Evolutionary conservation across 345 rosid species (phyloP).

Genomic region (Populus pruinosa): DNA sequence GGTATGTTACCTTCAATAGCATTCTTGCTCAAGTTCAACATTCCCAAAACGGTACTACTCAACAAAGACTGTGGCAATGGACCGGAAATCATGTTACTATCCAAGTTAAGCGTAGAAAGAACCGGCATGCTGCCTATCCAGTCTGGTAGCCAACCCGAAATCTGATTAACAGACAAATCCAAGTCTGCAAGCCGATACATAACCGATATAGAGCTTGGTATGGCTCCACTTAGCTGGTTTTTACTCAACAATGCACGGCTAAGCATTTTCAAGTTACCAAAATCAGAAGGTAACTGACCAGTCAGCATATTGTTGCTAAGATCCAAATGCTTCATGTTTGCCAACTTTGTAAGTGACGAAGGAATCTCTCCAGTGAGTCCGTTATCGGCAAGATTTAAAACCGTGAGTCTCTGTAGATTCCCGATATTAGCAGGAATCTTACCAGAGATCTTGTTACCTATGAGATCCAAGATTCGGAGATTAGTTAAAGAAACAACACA

Average conservation of each 20-base stretch:
- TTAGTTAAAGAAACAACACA: slow-evolving; percentile 59
- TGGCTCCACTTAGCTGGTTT: slow-evolving; percentile 67
- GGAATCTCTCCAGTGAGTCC: slow-evolving; percentile 64
- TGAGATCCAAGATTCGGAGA: slow-evolving; percentile 72
- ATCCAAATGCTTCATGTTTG: slow-evolving; percentile 67
- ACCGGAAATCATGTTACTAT: slow-evolving; percentile 59
- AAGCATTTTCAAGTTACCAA: slow-evolving; percentile 71
- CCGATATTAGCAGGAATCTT: slow-evolving; percentile 63
- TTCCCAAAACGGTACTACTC: slow-evolving; percentile 55
- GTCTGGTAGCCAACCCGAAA: slow-evolving; percentile 56
- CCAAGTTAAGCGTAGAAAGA: slow-evolving; percentile 68
- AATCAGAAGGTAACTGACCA: slow-evolving; percentile 60
- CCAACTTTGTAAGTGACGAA: slow-evolving; percentile 51
- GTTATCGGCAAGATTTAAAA: slow-evolving; percentile 81
- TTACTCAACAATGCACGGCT: slow-evolving; percentile 68
- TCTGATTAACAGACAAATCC: slow-evolving; percentile 65
- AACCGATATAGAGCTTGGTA: slow-evolving; percentile 60
- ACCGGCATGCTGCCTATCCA: slow-evolving; percentile 77
- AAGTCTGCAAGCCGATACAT: slow-evolving; percentile 74
- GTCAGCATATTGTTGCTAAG: slow-evolving; percentile 57
- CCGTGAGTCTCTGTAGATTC: slow-evolving; percentile 50
- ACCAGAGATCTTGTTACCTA: slow-evolving; percentile 74
- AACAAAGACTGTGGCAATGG: slow-evolving; percentile 50
- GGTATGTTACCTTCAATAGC: slow-evolving; percentile 70
- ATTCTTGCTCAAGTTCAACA: slow-evolving; percentile 76